Evolutionary conservation across 345 rosid species (phyloP).

Genomic region (Lepidium sativum): DNA sequence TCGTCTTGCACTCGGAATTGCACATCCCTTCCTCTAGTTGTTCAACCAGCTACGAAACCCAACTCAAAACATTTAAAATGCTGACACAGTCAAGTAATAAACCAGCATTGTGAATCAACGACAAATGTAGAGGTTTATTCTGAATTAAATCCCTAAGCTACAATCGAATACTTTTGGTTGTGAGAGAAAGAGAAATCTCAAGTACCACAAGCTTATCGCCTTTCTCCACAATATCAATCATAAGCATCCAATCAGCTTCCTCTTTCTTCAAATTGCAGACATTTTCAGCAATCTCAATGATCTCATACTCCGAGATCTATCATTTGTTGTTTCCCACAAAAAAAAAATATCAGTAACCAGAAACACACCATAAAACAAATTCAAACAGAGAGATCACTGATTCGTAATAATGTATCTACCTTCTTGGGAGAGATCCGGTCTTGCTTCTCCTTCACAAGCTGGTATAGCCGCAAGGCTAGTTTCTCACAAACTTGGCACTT

Average conservation of each 20-base stretch:
- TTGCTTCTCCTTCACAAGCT: slow-evolving; percentile 72
- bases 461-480: too few relatives aligned
- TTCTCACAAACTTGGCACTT: too few relatives aligned
- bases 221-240: slow-evolving; percentile 75
- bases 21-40: slow-evolving; percentile 85
- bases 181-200: background rate
- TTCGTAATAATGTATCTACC: slow-evolving; percentile 31
- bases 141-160: background rate
- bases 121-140: background rate
- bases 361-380: background rate
- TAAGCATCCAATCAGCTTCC: slow-evolving; percentile 93
- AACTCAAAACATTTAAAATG: background rate
- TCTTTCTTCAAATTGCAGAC: slow-evolving; percentile 91
- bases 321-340: background rate
- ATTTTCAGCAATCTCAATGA: slow-evolving; percentile 89
- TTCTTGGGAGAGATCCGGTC: slow-evolving; percentile 74
- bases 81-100: background rate
- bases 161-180: background rate
- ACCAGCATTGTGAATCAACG: background rate
- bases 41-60: slow-evolving; percentile 54
- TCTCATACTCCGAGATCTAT: slow-evolving; percentile 78
- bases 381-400: background rate
- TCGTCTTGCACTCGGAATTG: slow-evolving; percentile 90
- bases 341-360: background rate
- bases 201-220: slow-evolving; percentile 59